phyloP scores from a whole-genome alignment of 2,329 filamentous ascomycete species.

The Phaeophleospora eucalypticola region DNA sequence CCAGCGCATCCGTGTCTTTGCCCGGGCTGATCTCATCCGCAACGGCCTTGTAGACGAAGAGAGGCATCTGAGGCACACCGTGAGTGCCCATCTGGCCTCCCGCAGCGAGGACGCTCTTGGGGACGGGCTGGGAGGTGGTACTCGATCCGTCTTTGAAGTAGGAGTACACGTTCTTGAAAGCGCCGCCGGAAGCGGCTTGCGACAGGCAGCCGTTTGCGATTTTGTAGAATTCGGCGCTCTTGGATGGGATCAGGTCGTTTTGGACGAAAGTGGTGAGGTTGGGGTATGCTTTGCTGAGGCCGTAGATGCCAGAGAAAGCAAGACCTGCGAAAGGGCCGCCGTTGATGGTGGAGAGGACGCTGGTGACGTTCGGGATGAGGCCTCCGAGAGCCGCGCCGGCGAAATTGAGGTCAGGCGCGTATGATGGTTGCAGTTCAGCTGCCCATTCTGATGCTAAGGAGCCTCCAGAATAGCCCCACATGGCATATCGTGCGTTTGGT shows the following conservation, averaged over 20 bases:
- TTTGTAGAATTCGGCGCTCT: conserved; percentile 31
- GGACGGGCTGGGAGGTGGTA: conserved; percentile 16
- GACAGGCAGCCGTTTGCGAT: conserved; percentile 4
- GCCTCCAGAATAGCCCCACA: conserved; percentile 54
- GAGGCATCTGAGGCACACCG: conserved; percentile 41
- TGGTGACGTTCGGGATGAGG: conserved; percentile 38
- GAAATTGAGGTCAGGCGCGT: conserved; percentile 50
- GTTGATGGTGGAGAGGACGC: conserved; percentile 35
- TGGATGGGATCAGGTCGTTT: conserved; percentile 19
- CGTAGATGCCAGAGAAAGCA: conserved; percentile 29
- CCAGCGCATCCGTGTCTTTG: conserved; percentile 40
- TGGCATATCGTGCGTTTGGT: not conserved
- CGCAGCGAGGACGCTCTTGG: conserved; percentile 21
- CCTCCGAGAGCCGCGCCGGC: conserved; percentile 48
- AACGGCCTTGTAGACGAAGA: conserved; percentile 48
- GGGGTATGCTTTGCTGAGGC: conserved; percentile 31
- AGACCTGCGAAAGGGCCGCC: conserved; percentile 24
- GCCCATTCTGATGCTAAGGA: conserved; percentile 49
- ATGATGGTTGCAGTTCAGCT: conserved; percentile 46
- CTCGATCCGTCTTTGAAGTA: conserved; percentile 38
- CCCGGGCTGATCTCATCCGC: conserved; percentile 42
- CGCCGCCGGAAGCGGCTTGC: conserved; percentile 25
- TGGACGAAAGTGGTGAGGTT: conserved; percentile 23
- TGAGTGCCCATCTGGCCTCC: conserved; percentile 33
- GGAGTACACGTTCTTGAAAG: conserved; percentile 32